Percentiles rank a stretch among this genome's conserved stretches.
phyloP scores from a whole-genome alignment of 108 stramenopile genomes.

The Nitzschia palea region DNA sequence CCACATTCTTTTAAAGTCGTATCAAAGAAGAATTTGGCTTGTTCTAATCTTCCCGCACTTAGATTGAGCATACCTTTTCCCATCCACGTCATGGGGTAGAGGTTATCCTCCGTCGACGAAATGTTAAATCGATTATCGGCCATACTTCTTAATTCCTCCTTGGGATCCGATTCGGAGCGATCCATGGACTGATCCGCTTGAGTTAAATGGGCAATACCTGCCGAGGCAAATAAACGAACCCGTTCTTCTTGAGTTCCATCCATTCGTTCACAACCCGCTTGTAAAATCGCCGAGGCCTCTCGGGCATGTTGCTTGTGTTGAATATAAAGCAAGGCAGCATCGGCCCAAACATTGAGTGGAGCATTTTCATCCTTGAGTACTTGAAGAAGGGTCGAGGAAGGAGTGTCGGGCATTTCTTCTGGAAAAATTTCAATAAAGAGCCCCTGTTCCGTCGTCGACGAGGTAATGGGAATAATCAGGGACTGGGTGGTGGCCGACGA shows the following conservation, averaged over 20 bases:
- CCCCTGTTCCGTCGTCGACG: constrained; percentile 33
- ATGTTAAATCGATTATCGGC: constrained; percentile 76
- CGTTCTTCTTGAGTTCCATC: constrained; percentile 51
- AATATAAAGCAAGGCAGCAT: constrained; percentile 69
- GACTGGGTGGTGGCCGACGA: constrained; percentile 18
- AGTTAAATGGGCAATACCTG: constrained; percentile 77
- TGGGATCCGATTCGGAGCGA: constrained; percentile 26
- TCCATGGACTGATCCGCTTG: constrained; percentile 35
- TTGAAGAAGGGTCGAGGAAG: constrained; percentile 48
- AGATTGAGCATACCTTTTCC: constrained; percentile 79
- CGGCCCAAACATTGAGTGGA: constrained; percentile 55
- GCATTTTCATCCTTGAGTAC: constrained; percentile 74
- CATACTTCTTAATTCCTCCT: constrained; percentile 54
- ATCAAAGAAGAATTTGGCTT: constrained; percentile 84
- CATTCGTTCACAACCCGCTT: constrained; percentile 60
- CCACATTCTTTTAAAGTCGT: constrained; percentile 75
- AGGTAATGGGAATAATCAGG: constrained; percentile 71
- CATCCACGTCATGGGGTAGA: constrained; percentile 89
- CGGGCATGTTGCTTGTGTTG: constrained; percentile 44
- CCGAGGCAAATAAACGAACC: constrained; percentile 62
- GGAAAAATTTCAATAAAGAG: constrained; percentile 83
- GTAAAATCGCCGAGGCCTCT: constrained; percentile 60
- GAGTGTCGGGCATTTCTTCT: constrained; percentile 69
- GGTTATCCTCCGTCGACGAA: constrained; percentile 68
- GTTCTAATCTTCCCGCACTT: constrained; percentile 48